Base-by-base conservation (phyloP, 768 basidiomycete genomes). In the Russula brevipes region DNA sequence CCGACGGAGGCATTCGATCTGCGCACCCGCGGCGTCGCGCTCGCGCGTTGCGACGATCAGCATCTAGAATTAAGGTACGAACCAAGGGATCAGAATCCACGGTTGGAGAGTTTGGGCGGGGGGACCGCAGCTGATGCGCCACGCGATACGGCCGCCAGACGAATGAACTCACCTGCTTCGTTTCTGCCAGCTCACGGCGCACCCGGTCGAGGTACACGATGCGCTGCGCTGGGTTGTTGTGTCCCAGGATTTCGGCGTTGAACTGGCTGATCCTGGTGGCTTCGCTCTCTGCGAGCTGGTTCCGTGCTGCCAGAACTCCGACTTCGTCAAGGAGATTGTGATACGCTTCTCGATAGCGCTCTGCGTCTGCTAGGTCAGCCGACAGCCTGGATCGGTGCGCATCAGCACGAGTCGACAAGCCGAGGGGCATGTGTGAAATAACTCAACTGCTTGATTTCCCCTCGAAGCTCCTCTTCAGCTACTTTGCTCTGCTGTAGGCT, bases 191-290 rank as follows among this genome's bases (percentile, higher is more conserved):
- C 71, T 96, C 93, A 60, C 81, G 77, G 41, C 94, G 81, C 57
- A 97, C 84, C 58, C 85, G 81, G 62, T 95, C 94, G 16, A 97
- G 85, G 68, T 96, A 95, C 72, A 85, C 78, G 69, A 97, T 93
- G 63, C 85, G 83, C 73, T 96, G 94, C 1, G 85, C 84, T 9
- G 90, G 89, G 70, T 95, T 94, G 39, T 82, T 80, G 71, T 95
- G 93, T 0, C 91, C 85, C 17, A 94, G 76, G 61, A 96, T 88
- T 71, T 94, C 85, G 0, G 91, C 89, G 66, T 95, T 95, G 76
- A 92, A 88, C 69, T 79, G 81, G 67, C 88, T 85, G 47, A 96
- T 80, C n/a, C 79, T 77, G 44, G 82, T 78, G 0, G 88, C 85
- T 72, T 96, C 94, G 46, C 85, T 85, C 69, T 94, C 87, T 7